These are phyloP conservation scores for Pythium volutum DNA, from an alignment of 352 stramenopile genomes.

Conservation along the genomic window DNA sequence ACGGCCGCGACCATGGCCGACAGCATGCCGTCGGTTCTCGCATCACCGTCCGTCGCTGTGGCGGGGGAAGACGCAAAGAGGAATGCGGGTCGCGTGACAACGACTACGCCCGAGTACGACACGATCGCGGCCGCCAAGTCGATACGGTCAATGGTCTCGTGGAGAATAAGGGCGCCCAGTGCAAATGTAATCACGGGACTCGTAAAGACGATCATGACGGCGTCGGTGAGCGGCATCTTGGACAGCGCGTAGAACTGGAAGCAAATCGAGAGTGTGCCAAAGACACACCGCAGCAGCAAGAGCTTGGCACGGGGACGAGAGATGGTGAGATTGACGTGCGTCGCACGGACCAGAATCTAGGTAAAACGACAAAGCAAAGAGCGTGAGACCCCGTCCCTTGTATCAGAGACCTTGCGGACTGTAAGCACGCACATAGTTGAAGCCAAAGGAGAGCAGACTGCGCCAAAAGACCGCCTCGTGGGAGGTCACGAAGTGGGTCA, in stretches of 20 bases:
- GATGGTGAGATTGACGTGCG: slow-evolving; percentile 33
- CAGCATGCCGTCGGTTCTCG: too few species aligned
- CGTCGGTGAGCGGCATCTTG: slow-evolving; percentile 71
- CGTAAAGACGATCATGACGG: slow-evolving; percentile 60
- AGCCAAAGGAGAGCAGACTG: slow-evolving; percentile 37
- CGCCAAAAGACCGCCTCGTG: slow-evolving; percentile 63
- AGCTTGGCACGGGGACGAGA: slow-evolving; percentile 29
- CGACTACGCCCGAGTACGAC: slow-evolving; percentile 53
- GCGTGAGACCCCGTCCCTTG: too few species aligned
- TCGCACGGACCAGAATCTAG: too few species aligned
- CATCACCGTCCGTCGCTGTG: slow-evolving; percentile 25
- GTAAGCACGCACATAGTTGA: slow-evolving; percentile 57
- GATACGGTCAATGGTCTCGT: slow-evolving; percentile 44
- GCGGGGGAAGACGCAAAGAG: slow-evolving; percentile 36
- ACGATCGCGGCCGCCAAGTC: slow-evolving; percentile 41
- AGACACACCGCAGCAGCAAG: slow-evolving; percentile 45
- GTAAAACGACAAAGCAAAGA: too few species aligned
- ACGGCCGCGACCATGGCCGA: slow-evolving; percentile 42
- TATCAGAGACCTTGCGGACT: neutral
- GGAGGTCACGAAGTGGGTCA: slow-evolving; percentile 42
- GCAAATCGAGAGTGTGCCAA: slow-evolving; percentile 47
- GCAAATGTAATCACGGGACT: slow-evolving; percentile 59
- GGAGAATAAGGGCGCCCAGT: slow-evolving; percentile 44
- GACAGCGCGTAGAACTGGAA: slow-evolving; percentile 62
- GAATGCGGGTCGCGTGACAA: slow-evolving; percentile 49